Conservation (phyloP, 148 eudicot genomes). For the Suaeda aralocaspica region DNA sequence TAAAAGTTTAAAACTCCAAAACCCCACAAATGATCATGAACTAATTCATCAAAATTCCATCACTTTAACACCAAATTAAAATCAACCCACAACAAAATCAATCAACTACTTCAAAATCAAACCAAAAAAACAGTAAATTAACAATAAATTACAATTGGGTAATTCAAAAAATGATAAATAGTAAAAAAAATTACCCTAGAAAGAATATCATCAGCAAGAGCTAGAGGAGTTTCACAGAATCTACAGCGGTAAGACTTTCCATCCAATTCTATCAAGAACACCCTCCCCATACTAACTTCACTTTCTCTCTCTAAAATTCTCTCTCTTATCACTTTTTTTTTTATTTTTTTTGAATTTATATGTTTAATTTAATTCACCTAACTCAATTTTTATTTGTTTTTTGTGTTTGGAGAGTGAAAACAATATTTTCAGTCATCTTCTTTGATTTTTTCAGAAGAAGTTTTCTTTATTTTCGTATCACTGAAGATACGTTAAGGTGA, state of each 20-base stretch:
- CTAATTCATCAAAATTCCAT: neutral
- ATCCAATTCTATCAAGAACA: constrained; percentile 42
- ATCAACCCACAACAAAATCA: neutral
- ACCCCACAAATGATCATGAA: neutral
- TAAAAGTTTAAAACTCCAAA: neutral
- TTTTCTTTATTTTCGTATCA: too few relatives aligned
- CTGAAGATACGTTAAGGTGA: too few relatives aligned
- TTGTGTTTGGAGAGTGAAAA: too few relatives aligned
- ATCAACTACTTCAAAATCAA: neutral
- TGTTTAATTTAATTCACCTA: too few relatives aligned
- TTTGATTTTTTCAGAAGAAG: too few relatives aligned
- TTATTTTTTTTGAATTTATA: too few relatives aligned
- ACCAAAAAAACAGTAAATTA: neutral
- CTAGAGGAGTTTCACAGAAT: constrained; percentile 38
- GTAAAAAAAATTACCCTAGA: constrained; percentile 32
- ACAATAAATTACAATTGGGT: neutral
- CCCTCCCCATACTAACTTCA: constrained; percentile 39
- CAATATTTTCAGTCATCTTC: too few relatives aligned
- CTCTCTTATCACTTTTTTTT: neutral
- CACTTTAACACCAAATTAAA: neutral
- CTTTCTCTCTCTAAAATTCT: neutral
- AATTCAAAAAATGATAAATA: neutral
- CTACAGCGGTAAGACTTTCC: constrained; percentile 49
- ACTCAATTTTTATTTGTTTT: too few relatives aligned
- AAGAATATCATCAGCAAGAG: constrained; percentile 38